Base-by-base conservation (phyloP, 768 basidiomycete genomes). In the Leucosporidium creatinivorum region DNA sequence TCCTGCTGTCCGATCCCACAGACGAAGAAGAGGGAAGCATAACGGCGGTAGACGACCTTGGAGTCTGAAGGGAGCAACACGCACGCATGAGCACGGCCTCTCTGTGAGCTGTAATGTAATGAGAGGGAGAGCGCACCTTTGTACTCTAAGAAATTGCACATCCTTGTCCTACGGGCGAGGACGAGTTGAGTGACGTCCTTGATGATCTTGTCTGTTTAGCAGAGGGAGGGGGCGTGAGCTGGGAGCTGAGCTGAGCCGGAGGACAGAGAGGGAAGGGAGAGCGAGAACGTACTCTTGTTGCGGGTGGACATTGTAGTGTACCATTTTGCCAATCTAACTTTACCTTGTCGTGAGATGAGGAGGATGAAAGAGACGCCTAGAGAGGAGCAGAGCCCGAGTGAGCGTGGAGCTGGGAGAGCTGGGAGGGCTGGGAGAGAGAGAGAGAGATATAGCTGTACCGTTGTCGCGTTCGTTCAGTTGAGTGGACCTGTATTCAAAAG, bases 101-200 rank as follows among this genome's bases (percentile, higher is more conserved):
- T 44, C 10, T 44, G 39, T 12, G 39, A 44, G 39, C 39, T 19
- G 13, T 33, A 59, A n/a, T 21, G 47, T n/a, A n/a, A 21, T 7
- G 13, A 21, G 25, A 36, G 56, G 26, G 59, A 30, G 51, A 25
- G 25, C 84, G 73, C 67, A 88, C 93, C 93, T 81, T 93, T 96
- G 82, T 96, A 96, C 77, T 98, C 94, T 50, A 97, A 79, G 75
- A 98, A 88, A 79, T 97, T 98, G 77, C 92, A 96, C 91, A 92
- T 93, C 63, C 88, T 83, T 59, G 89, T 89, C 66, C 89, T 83
- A 60, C 94, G 84, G 61, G 87, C 89, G 21, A 72, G 62, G 36
- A 97, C 92, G 47, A 96, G 84, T 78, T 93, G 91, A 1, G 92
- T 93, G 36, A 97, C 89, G 76, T 98, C 94, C 80, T 91, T 93